phyloP scores from a whole-genome alignment of 805 yeast genomes.

The Lachancea nothofagi region DNA sequence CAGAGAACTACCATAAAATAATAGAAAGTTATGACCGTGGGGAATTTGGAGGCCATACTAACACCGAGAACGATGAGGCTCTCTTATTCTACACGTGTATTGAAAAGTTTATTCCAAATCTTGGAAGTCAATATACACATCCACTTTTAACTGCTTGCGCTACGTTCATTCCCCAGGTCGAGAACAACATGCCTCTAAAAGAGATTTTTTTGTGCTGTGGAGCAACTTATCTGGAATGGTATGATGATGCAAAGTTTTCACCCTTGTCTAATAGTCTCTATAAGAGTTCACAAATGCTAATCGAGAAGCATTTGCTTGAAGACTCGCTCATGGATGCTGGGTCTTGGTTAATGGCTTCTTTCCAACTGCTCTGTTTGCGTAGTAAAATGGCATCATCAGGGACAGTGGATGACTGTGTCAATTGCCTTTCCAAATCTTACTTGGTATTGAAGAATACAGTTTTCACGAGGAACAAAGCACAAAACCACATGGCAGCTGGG shows the following conservation, averaged over 20 bases:
- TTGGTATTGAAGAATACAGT: constrained; percentile 32
- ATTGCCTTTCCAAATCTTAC: constrained; percentile 35
- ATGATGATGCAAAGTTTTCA: constrained; percentile 24
- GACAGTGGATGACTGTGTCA: constrained; percentile 28
- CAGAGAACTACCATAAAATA: constrained; percentile 9
- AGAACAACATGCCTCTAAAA: constrained; percentile 28
- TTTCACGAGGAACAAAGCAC: background rate
- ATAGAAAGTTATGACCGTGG: constrained; percentile 9
- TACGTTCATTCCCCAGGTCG: constrained; percentile 36
- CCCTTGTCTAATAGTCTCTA: constrained; percentile 23
- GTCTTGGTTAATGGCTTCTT: constrained; percentile 39
- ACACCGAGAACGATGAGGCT: constrained; percentile 12
- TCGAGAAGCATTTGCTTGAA: constrained; percentile 21
- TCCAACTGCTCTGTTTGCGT: constrained; percentile 37
- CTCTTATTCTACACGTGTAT: constrained; percentile 34
- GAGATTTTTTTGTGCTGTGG: constrained; percentile 40
- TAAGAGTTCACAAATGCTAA: constrained; percentile 20
- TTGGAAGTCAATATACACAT: constrained; percentile 41
- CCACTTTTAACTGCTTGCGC: constrained; percentile 37
- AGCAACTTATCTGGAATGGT: constrained; percentile 35
- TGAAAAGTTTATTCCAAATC: constrained; percentile 37
- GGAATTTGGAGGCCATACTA: constrained; percentile 1
- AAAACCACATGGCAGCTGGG: background rate
- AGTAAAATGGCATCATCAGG: constrained; percentile 31
- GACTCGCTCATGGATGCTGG: constrained; percentile 30